Evolutionary conservation across 441 rosid genomes (phyloP), one percentile per base, ranked within the genome.

Genomic region (Lagerstroemia fauriei): DNA sequence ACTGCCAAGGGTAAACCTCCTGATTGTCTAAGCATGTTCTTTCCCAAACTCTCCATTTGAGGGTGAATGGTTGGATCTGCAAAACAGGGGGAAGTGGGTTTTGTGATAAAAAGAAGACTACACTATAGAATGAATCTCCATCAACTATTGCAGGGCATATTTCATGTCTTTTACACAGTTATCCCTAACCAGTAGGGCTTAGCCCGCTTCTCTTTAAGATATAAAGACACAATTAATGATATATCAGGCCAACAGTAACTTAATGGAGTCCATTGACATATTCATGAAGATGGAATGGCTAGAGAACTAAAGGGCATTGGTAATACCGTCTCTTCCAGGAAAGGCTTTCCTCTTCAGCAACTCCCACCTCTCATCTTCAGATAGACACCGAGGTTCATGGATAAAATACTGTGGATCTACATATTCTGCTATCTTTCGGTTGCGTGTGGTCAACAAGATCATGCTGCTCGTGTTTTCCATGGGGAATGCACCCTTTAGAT

Each of bases 1-100:
- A 82, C 70, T 7, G 88, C 87, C 38, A 80, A 75, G 1, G 88
- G 87, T 80, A 87, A 76, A 82, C 85, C 87, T 24, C 83, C 84
- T 69, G 44, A 38, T 38, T 38, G 44, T 38, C 44, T 38, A 38
- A 38, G 44, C 44, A 38, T 38, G 44, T 38, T 38, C 44, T 38
- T 38, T 38, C 44, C 44, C 6, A 38, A 38, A 38, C 44, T 38
- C 44, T 38, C 44, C 44, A 38, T 38, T 38, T 38, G 44, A 38
- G 44, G 44, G 44, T 6, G 44, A 38, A 38, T 38, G 44, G 44
- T 2, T 38, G 44, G 44, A 38, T 38, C 44, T 38, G 44, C 44
- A 38, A 38, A 38, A 38, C 44, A 38, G 6, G 44, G 44, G 44
- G 44, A 38, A 38, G 44, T 38, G 2, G 44, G 44, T 38, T 38